Base-by-base conservation (phyloP, 2,329 filamentous ascomycete species). In the Nothophaeocryptopus gaeumannii region DNA sequence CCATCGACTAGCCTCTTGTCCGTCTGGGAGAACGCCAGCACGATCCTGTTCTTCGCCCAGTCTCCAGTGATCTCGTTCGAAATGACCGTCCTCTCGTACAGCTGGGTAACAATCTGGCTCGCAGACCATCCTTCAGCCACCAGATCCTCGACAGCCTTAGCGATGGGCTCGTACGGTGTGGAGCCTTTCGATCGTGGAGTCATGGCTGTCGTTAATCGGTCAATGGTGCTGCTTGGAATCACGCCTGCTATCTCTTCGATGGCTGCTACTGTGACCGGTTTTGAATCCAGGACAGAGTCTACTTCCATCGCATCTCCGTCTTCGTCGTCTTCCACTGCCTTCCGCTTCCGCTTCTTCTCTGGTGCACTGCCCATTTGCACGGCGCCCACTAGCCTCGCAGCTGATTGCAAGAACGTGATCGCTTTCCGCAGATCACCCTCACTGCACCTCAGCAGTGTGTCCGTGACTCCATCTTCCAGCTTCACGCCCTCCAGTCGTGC, bases 61-160 rank as follows among this genome's bases (percentile, higher is more conserved):
- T 96, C 89, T 0, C 83, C 82, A 16, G 96, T 85, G 7, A 84
- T 79, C 68, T 97, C 93, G 64, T 96, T 89, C 65, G 82, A 88
- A 14, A 69, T 51, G 26, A 96, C 80, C 33, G 97, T 74, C 20
- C 80, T 77, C 70, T 93, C 86, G 65, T 96, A 97, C 36, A 96
- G 75, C 78, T 96, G 90, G 13, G 80, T 75, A 33, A 97, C 79
- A 20, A 96, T 82, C 71, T 97, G 93, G 5, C 85, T 84, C 16
- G 92, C 93, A 68, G 91, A 96, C 92, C 93, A 99, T 8, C 93
- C 93, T 72, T 97, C 93, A 0, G 92, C 92, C 39, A 97, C 85
- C 76, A 99, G 84, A 58, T 96, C 87, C 62, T 91, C 88, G 5
- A 97, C 87, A 5, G 89, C 84, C 58, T 83, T 83, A 0, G 89